Evolutionary conservation across 169 alveolate species (phyloP).

Genomic region (Besnoitia besnoiti): DNA sequence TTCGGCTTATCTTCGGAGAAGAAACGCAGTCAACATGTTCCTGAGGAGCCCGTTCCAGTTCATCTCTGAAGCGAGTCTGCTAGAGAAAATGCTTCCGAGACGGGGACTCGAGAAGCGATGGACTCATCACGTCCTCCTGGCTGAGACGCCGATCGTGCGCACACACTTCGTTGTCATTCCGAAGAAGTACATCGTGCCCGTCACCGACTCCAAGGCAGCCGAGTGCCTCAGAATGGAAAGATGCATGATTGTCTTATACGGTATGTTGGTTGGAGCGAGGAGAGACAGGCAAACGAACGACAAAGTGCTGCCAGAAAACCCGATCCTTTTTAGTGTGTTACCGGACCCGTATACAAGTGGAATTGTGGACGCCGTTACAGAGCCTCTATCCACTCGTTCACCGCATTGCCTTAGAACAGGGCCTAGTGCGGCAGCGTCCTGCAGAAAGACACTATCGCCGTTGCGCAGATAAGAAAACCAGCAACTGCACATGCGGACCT

Average conservation of each 20-base stretch:
- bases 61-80: background rate
- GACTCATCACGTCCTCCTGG: slow-evolving; percentile 10
- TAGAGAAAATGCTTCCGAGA: slow-evolving; percentile 25
- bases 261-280: background rate
- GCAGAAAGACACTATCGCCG: too few species aligned
- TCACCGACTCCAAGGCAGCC: background rate
- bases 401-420: too few species aligned
- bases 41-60: slow-evolving; percentile 14
- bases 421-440: too few species aligned
- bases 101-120: background rate
- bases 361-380: too few species aligned
- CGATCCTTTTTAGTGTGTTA: too few species aligned
- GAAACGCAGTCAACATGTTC: background rate
- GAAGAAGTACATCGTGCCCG: slow-evolving; percentile 4
- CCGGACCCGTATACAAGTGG: too few species aligned
- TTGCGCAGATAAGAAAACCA: too few species aligned
- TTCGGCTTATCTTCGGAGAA: background rate
- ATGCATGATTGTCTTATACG: background rate
- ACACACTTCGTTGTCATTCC: background rate
- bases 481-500: too few species aligned
- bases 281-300: too few species aligned
- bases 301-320: too few species aligned
- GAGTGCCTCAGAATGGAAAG: background rate
- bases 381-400: too few species aligned
- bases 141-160: slow-evolving; percentile 29